These are phyloP conservation scores for Leccinum variabile DNA, from an alignment of 1,284 basidiomycete genomes.

Conservation along the genomic window DNA sequence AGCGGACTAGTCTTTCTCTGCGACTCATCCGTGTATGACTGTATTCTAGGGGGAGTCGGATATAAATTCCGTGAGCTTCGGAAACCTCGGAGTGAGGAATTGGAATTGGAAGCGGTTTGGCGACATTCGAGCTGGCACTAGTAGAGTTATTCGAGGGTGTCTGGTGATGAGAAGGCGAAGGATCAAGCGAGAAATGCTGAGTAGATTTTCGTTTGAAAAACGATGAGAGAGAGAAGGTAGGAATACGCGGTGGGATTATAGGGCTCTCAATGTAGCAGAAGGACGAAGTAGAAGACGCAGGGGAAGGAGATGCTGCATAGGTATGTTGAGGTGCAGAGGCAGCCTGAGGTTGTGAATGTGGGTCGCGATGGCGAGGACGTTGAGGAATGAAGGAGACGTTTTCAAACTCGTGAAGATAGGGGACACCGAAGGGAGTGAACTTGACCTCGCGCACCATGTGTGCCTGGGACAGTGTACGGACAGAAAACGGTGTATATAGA, in stretches of 20 bases:
- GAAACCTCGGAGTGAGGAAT: conserved; percentile 4
- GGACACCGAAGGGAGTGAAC: conserved; percentile 43
- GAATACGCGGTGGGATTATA: conserved; percentile 11
- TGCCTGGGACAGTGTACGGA: conserved; percentile 6
- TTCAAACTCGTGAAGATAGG: conserved; percentile 42
- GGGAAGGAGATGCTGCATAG: neutral
- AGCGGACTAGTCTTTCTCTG: conserved; percentile 35
- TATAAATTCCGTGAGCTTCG: conserved; percentile 38
- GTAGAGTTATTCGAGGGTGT: conserved; percentile 1
- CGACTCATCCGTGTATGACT: conserved; percentile 22
- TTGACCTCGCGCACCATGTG: conserved; percentile 38
- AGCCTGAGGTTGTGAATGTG: neutral
- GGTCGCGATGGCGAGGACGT: neutral
- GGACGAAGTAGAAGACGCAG: conserved; percentile 28
- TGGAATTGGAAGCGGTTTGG: conserved; percentile 26
- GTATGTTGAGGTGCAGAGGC: neutral
- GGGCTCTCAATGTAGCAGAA: conserved; percentile 30
- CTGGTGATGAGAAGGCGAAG: neutral
- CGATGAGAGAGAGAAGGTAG: conserved; percentile 21
- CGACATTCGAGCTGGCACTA: conserved; percentile 5
- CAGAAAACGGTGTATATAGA: neutral
- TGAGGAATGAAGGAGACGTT: conserved; percentile 41
- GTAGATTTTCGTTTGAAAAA: conserved; percentile 28
- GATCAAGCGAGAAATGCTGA: neutral
- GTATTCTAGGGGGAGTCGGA: conserved; percentile 35